Evolutionary conservation across 2,329 filamentous ascomycete genomes (phyloP), one percentile per base, ranked within the genome.

Genomic region (Cladosporium colombiae): DNA sequence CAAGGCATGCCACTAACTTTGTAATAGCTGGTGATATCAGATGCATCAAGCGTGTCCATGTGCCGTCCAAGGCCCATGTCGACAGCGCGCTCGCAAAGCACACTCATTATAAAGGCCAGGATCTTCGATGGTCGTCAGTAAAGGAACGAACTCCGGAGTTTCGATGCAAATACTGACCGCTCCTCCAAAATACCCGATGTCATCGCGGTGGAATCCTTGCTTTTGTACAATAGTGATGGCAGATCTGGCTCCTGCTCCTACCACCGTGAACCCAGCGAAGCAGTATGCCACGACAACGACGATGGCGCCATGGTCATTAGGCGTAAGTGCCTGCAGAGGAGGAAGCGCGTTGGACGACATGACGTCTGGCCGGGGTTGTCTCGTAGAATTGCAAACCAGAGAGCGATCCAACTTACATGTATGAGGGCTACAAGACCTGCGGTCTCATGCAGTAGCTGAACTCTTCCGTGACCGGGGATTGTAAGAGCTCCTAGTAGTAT

Each of bases 241-340:
- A 2, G 60, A 18, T 5, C 65, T 49, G 23, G 63, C 64, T 16
- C 27, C 21, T 13, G 62, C 27, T 5, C 44, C 53, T 13, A 67
- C 60, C 16, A 67, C 21, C 4, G 65, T 67, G 52, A 67, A 64
- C 3, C 62, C 44, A 11, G 65, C 65, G 7, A 62, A 55, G 27
- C 63, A 64, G 55, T 65, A 67, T n/a, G 60, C 61, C 11, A 64
- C 16, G 29, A 67, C 65, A 10, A 67, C 65, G 10, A 55, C 35
- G n/a, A 56, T 53, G 16, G 65, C 65, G 13, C 65, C 65, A 27
- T 57, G 37, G 33, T 67, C 65, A 11, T 21, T 44, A 18, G 52
- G 27, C 18, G 61, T 67, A 31, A 64, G 49, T 23, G 35, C 40
- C 40, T 60, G 57, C 29, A 67, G 62, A 10, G 65, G 65, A 21